phyloP scores from a whole-genome alignment of 1,139 yeast species.

The Hansenula sp. region DNA sequence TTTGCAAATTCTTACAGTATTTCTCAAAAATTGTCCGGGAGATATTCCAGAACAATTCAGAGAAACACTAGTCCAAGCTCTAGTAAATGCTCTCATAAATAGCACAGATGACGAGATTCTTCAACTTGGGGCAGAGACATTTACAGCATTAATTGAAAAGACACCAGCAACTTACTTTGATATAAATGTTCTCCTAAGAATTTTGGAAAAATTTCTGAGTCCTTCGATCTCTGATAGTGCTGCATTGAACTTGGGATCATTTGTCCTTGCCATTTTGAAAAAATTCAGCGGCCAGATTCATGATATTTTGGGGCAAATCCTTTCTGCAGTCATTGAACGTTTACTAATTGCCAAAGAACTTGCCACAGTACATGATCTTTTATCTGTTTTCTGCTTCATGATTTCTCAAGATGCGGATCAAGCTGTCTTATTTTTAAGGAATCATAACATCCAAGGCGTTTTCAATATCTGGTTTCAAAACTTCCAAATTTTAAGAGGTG shows the following conservation, averaged over 20 bases:
- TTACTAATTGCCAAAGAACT: constrained; percentile 63
- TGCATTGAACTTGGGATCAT: constrained; percentile 68
- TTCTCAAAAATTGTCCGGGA: constrained; percentile 21
- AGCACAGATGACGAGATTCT: constrained; percentile 77
- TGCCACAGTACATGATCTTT: constrained; percentile 70
- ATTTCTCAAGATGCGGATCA: constrained; percentile 57
- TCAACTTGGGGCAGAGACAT: constrained; percentile 75
- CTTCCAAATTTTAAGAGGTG: constrained; percentile 80
- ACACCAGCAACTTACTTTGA: constrained; percentile 42
- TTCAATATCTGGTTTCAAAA: constrained; percentile 79
- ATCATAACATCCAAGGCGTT: constrained; percentile 37
- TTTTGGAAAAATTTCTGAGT: constrained; percentile 68
- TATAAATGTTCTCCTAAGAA: constrained; percentile 48
- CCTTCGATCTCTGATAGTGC: constrained; percentile 77
- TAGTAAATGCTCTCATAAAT: constrained; percentile 46
- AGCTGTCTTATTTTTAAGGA: constrained; percentile 55
- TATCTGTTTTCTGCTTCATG: constrained; percentile 73
- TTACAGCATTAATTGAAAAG: constrained; percentile 57
- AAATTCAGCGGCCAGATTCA: constrained; percentile 49
- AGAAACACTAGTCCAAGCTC: constrained; percentile 44
- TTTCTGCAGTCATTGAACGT: constrained; percentile 71
- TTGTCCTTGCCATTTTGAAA: constrained; percentile 61
- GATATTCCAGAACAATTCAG: constrained; percentile 44
- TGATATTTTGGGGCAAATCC: constrained; percentile 51
- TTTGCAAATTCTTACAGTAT: neutral